Evolutionary conservation across 805 yeast genomes (phyloP), one percentile per base, ranked within the genome.

Genomic region (Ogataea neopini): DNA sequence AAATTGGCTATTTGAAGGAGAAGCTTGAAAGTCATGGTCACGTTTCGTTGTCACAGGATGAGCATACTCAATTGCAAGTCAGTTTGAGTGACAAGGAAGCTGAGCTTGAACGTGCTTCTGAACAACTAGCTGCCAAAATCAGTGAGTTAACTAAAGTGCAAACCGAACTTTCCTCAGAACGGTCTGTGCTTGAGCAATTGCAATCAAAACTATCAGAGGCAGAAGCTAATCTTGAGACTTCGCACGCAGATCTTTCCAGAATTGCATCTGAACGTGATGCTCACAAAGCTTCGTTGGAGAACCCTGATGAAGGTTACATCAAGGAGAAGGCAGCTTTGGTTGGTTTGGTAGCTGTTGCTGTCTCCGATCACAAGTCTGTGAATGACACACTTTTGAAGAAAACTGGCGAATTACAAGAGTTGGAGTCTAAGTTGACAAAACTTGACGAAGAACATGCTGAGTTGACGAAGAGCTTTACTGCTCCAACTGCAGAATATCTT

Each of bases 221-320:
- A n/a, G 35, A 32, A 14, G 18, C 34, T 6, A 15, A 18, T 11
- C 34, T 40, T 25, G 30, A 15, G 30, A 7, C 13, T 4, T 9
- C 15, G 5, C 19, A 14, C 11, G 4, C 23, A 5, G 38, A 32
- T 13, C 26, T 48, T 10, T 32, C 35, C 18, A 17, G 18, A 32
- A 19, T 20, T 17, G 37, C 17, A 10, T 18, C 23, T 19, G 47
- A 45, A 25, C 35, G 48, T 15, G 44, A 28, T 19, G 15, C 20
- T 13, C 22, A 28, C 14, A 17, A 34, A 29, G 34, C 42, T 29
- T 41, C 40, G 51, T 44, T 30, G 15, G 50, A 52, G 10, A 51
- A 45, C n/a, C 65, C 65, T 8, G 56, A 51, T 26, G 38, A 43
- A n/a, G 49, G 56, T 10, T 56, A 57, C 45, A 34, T 61, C 26